These are phyloP conservation scores for Wickerhamomyces tratensis DNA, from an alignment of 805 yeast genomes.

Conservation along the genomic window DNA sequence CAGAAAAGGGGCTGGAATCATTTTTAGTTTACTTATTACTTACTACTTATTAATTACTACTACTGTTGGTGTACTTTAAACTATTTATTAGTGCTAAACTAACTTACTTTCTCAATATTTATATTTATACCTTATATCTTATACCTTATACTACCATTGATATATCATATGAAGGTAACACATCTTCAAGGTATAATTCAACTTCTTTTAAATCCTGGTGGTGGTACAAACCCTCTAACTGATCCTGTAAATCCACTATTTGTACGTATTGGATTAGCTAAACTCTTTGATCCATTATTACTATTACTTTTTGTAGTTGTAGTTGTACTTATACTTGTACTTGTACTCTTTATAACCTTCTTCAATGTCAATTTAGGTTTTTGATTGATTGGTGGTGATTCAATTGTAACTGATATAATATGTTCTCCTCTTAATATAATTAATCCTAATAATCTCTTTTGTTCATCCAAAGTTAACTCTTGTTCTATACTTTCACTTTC, in stretches of 20 bases:
- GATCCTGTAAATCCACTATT: constrained; percentile 20
- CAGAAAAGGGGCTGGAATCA: too few species aligned
- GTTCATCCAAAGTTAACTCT: constrained; percentile 26
- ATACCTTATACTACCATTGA: too few species aligned
- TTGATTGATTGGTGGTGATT: constrained; percentile 19
- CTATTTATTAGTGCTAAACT: too few species aligned
- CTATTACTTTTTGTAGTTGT: not conserved
- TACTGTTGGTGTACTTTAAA: too few species aligned
- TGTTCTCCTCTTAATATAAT: constrained; percentile 84
- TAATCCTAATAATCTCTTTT: constrained; percentile 71
- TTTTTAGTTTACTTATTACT: too few species aligned
- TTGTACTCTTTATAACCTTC: constrained; percentile 13
- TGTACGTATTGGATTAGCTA: constrained; percentile 18
- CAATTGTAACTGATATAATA: constrained; percentile 44
- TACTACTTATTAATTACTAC: too few species aligned
- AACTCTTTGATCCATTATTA: constrained; percentile 2
- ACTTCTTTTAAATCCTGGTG: constrained; percentile 32
- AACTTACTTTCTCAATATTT: too few species aligned
- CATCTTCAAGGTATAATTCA: not conserved
- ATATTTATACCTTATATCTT: too few species aligned
- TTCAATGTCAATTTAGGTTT: constrained; percentile 16
- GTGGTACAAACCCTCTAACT: constrained; percentile 36
- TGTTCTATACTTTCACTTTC: constrained; percentile 27
- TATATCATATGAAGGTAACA: not conserved
- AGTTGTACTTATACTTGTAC: constrained; percentile 1